Conservation (phyloP, 2,329 filamentous ascomycete genomes). For the Epichloe coenophiala region DNA sequence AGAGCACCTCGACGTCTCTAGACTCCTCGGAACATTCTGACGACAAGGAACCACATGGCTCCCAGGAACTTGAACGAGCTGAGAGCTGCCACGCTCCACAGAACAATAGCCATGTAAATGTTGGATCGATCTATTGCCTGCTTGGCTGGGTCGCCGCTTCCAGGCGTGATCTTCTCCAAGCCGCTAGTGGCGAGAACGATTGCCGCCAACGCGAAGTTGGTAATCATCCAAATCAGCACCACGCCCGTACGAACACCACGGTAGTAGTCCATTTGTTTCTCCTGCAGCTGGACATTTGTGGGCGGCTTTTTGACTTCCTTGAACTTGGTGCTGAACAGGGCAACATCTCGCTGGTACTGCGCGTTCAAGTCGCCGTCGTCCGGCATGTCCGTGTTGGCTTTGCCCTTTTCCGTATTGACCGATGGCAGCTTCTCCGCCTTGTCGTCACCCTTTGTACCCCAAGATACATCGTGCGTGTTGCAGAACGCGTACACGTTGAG, state of each 20-base stretch:
- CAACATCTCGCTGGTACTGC: constrained; percentile 79
- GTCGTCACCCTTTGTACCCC: constrained; percentile 97
- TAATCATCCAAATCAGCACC: constrained; percentile 92
- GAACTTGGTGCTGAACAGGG: constrained; percentile 59
- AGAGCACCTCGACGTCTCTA: constrained; percentile 17
- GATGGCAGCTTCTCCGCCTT: constrained; percentile 83
- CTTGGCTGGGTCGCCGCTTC: constrained; percentile 24
- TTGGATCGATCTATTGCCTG: constrained; percentile 45
- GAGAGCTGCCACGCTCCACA: constrained; percentile 79
- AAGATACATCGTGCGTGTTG: constrained; percentile 94
- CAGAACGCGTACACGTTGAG: constrained; percentile 99
- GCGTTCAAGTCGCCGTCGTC: constrained; percentile 92
- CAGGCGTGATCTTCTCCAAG: constrained; percentile 50
- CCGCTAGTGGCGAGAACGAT: constrained; percentile 79
- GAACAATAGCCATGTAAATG: constrained; percentile 73
- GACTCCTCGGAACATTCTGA: constrained; percentile 68
- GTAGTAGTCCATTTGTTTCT: constrained; percentile 97
- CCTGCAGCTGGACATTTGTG: constrained; percentile 42
- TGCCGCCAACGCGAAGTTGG: constrained; percentile 78
- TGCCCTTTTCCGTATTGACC: constrained; percentile 77
- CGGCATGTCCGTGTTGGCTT: constrained; percentile 86
- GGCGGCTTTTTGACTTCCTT: constrained; percentile 55
- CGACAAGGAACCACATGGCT: constrained; percentile 82
- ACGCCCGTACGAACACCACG: constrained; percentile 87
- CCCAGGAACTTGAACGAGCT: constrained; percentile 80